phyloP scores from a whole-genome alignment of 2,329 filamentous ascomycete species.

The Mariannaea elegans region DNA sequence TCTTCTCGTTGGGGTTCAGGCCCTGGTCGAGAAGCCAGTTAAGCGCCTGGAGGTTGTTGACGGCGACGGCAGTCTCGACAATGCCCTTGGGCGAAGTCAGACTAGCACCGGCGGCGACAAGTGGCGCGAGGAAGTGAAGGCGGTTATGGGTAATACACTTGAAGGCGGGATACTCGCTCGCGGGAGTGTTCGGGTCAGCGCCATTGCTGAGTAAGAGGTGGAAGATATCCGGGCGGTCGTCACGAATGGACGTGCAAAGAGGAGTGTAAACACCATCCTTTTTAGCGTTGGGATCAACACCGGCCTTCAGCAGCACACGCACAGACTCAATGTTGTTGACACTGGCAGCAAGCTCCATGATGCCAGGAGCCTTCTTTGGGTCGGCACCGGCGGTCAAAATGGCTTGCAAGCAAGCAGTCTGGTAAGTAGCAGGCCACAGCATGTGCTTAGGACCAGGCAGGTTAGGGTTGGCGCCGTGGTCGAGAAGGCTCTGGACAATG shows the following conservation, averaged over 20 bases:
- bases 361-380: constrained; percentile 65
- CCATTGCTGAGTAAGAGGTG: constrained; percentile 64
- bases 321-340: constrained; percentile 72
- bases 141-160: constrained; percentile 75
- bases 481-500: constrained; percentile 58
- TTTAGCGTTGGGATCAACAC: constrained; percentile 68
- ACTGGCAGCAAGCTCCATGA: constrained; percentile 71
- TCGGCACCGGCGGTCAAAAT: constrained; percentile 69
- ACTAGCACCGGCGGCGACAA: constrained; percentile 69
- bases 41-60: constrained; percentile 68
- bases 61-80: constrained; percentile 69
- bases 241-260: constrained; percentile 73
- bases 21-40: constrained; percentile 68
- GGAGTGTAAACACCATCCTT: constrained; percentile 75
- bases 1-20: constrained; percentile 68
- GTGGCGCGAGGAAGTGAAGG: constrained; percentile 65
- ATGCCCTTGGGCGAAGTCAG: constrained; percentile 70
- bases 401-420: constrained; percentile 65
- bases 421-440: constrained; percentile 71
- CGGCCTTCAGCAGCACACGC: constrained; percentile 63
- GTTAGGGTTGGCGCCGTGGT: constrained; percentile 72
- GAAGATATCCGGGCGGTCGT: constrained; percentile 70
- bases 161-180: constrained; percentile 72
- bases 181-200: constrained; percentile 70
- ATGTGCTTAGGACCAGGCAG: constrained; percentile 74